phyloP scores from a whole-genome alignment of 1,284 basidiomycete species.

The Ustilago hordei region DNA sequence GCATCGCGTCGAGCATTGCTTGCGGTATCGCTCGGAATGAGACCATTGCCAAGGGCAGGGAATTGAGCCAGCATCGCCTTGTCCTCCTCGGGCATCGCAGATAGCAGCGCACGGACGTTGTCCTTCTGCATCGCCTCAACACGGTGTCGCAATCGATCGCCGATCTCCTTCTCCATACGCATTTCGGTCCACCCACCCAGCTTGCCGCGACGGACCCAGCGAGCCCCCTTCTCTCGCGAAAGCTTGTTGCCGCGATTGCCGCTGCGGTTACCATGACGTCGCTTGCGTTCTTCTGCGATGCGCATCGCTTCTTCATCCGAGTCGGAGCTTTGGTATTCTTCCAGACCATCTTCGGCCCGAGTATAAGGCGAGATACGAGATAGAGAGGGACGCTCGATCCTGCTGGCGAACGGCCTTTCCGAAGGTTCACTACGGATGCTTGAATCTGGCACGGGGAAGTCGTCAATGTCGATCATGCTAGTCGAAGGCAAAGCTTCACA shows the following conservation, averaged over 20 bases:
- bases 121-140: constrained; percentile 60
- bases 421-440: constrained; percentile 47
- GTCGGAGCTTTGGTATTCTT: constrained; percentile 37
- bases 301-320: constrained; percentile 53
- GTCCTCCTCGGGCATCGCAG: constrained; percentile 50
- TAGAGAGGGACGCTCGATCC: constrained; percentile 40
- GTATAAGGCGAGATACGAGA: constrained; percentile 25
- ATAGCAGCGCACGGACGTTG: constrained; percentile 54
- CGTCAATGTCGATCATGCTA: constrained; percentile 49
- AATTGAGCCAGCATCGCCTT: constrained; percentile 44
- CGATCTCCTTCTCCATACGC: constrained; percentile 61
- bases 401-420: constrained; percentile 35
- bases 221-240: constrained; percentile 50
- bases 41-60: constrained; percentile 36
- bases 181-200: constrained; percentile 65
- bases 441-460: constrained; percentile 44
- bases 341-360: constrained; percentile 11
- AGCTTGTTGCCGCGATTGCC: constrained; percentile 68
- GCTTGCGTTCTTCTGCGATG: constrained; percentile 45
- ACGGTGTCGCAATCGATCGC: constrained; percentile 49
- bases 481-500: constrained; percentile 30
- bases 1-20: constrained; percentile 27
- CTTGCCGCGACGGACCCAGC: constrained; percentile 66
- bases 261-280: constrained; percentile 40
- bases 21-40: constrained; percentile 30